phyloP scores from a whole-genome alignment of 2,329 filamentous ascomycete genomes.

The Hirsutella minnesotensis region DNA sequence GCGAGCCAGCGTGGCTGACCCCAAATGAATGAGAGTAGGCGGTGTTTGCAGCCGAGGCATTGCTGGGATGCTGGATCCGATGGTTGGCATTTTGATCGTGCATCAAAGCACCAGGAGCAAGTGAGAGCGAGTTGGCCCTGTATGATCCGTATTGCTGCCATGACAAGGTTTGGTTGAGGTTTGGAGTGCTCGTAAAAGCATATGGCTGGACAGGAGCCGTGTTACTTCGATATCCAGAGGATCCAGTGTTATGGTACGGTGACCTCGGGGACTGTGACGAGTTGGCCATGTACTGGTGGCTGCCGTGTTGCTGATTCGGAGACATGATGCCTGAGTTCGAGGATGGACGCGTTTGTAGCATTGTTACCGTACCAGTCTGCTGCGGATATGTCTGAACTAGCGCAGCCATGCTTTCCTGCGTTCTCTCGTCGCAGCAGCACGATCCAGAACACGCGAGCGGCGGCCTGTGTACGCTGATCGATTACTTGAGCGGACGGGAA shows the following conservation, averaged over 20 bases:
- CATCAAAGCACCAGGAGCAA: slow-evolving; percentile 21
- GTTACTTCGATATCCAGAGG: slow-evolving; percentile 40
- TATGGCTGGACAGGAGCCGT: slow-evolving; percentile 60
- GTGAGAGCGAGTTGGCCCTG: slow-evolving; percentile 34
- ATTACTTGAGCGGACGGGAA: not conserved
- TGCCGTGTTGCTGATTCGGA: slow-evolving; percentile 34
- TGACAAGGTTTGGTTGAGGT: slow-evolving; percentile 40
- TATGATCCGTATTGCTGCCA: slow-evolving; percentile 39
- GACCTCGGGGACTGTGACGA: slow-evolving; percentile 19
- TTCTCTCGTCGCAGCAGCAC: not conserved
- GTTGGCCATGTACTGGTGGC: slow-evolving; percentile 36
- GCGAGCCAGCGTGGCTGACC: slow-evolving; percentile 28
- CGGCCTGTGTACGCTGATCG: not conserved
- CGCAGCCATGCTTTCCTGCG: slow-evolving; percentile 57
- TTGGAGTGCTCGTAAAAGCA: slow-evolving; percentile 62
- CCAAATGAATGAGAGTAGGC: slow-evolving; percentile 24
- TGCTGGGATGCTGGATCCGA: slow-evolving; percentile 17
- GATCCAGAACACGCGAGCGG: not conserved
- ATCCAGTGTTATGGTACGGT: slow-evolving; percentile 17
- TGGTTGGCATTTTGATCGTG: slow-evolving; percentile 12
- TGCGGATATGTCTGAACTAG: slow-evolving; percentile 73
- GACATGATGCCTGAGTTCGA: slow-evolving; percentile 39
- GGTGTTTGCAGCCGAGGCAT: slow-evolving; percentile 26
- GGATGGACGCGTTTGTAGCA: slow-evolving; percentile 62
- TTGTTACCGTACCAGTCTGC: slow-evolving; percentile 60